These are phyloP conservation scores for Tieghemiomyces parasiticus DNA, from an alignment of 192 early-diverging fungal genomes.

Conservation along the genomic window DNA sequence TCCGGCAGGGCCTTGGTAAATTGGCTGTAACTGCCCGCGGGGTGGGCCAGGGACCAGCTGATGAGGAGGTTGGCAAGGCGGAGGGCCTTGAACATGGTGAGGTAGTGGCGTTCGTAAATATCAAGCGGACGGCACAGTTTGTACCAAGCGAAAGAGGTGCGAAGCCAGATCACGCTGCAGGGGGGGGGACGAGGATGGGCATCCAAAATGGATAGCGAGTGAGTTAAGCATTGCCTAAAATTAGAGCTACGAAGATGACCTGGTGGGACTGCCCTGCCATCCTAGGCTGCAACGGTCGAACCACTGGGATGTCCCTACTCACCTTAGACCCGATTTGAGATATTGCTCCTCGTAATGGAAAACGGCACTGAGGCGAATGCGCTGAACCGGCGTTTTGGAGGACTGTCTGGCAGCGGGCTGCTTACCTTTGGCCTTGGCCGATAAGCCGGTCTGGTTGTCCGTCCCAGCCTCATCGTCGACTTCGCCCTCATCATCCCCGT, in stretches of 20 bases:
- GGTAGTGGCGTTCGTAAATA: conserved; percentile 17
- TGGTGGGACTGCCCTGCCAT: too few species aligned
- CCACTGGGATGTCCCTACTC: too few species aligned
- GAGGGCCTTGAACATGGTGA: conserved; percentile 20
- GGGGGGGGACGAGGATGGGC: too few species aligned
- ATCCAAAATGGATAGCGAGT: too few species aligned
- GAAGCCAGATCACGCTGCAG: conserved; percentile 25
- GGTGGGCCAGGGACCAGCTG: conserved; percentile 8
- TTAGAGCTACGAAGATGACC: too few species aligned
- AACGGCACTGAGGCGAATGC: conserved; percentile 24
- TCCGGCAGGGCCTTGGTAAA: conserved; percentile 16
- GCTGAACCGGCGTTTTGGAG: conserved; percentile 16
- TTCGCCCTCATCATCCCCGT: conserved; percentile 18
- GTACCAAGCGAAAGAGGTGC: conserved; percentile 30
- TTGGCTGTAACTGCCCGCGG: conserved; percentile 12
- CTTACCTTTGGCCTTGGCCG: conserved; percentile 11
- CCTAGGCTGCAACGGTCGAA: too few species aligned
- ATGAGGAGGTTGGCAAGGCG: conserved; percentile 26
- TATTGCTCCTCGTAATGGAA: conserved; percentile 23
- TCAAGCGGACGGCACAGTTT: conserved; percentile 24
- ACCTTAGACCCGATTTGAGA: conserved; percentile 9
- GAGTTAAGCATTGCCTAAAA: too few species aligned
- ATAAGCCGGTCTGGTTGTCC: conserved; percentile 9
- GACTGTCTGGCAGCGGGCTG: conserved; percentile 3
- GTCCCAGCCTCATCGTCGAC: conserved; percentile 16